Evolutionary conservation across 83 land plant genomes (phyloP).

Genomic region (Diphasiastrum complanatum): DNA sequence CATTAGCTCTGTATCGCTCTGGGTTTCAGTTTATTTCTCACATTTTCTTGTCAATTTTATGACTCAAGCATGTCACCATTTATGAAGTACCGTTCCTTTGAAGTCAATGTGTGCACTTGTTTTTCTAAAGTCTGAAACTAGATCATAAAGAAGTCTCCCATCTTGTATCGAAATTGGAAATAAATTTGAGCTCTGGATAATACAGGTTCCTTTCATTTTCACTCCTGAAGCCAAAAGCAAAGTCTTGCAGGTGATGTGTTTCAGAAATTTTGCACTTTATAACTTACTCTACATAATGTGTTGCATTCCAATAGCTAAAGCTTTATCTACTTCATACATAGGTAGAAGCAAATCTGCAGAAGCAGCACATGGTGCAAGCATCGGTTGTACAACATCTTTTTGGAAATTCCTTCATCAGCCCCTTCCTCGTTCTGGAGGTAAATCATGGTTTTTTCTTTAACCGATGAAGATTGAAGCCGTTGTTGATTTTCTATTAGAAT

Average conservation of each 20-base stretch:
- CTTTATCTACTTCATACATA: constrained; percentile 9
- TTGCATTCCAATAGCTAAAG: not conserved
- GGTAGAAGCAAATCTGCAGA: constrained; percentile 34
- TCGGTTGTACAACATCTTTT: constrained; percentile 32
- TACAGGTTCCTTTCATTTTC: constrained; percentile 36
- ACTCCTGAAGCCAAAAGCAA: constrained; percentile 40
- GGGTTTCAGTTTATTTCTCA: no score
- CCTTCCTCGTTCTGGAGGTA: constrained; percentile 36
- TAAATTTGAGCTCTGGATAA: not conserved
- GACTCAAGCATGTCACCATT: not conserved
- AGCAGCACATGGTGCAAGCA: constrained; percentile 20
- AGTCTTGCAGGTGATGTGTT: constrained; percentile 27
- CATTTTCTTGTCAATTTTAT: not conserved
- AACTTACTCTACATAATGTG: not conserved
- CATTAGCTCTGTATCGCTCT: no score
- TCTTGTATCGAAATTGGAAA: not conserved
- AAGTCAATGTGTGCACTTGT: no score
- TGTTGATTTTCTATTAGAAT: not conserved
- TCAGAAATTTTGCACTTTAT: not conserved
- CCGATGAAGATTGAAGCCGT: not conserved
- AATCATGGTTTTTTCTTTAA: not conserved
- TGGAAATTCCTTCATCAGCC: constrained; percentile 20
- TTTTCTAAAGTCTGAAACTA: no score
- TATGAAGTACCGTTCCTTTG: no score
- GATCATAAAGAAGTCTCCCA: no score